Evolutionary conservation across 2,329 filamentous ascomycete species (phyloP).

Genomic region (Fusarium siculi): DNA sequence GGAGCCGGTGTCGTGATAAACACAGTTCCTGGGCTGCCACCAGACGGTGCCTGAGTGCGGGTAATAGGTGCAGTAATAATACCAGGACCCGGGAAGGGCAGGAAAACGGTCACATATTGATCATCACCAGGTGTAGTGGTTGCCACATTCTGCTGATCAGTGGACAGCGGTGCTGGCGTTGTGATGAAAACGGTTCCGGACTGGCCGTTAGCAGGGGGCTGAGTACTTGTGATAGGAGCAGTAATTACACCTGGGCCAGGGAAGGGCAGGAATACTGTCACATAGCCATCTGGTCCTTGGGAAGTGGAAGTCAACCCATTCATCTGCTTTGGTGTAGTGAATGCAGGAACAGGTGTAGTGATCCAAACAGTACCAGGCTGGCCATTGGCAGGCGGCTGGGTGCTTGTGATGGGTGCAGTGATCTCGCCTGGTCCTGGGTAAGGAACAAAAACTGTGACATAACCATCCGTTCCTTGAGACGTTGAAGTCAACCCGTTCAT

Average conservation of each 20-base stretch:
- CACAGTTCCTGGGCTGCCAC: slow-evolving; percentile 23
- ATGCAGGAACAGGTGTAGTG: neutral
- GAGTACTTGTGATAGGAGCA: slow-evolving; percentile 8
- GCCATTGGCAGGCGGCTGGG: neutral
- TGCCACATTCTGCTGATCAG: neutral
- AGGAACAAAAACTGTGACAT: slow-evolving; percentile 17
- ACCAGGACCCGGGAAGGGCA: slow-evolving; percentile 21
- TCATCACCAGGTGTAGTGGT: neutral
- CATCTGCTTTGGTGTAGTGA: neutral
- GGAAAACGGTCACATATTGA: slow-evolving; percentile 19
- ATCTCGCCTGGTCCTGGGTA: slow-evolving; percentile 6
- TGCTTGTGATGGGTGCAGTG: slow-evolving; percentile 13
- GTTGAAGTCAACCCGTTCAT: slow-evolving; percentile 8
- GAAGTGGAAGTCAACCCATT: neutral
- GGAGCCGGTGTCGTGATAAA: slow-evolving; percentile 27
- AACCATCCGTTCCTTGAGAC: neutral
- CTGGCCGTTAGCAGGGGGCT: neutral
- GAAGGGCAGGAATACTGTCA: slow-evolving; percentile 16
- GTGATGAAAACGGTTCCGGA: slow-evolving; percentile 21
- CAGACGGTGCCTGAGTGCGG: slow-evolving; percentile 13
- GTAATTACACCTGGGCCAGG: slow-evolving; percentile 13
- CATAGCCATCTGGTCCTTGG: slow-evolving; percentile 10
- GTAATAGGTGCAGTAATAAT: slow-evolving; percentile 29
- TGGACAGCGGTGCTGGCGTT: slow-evolving; percentile 1
- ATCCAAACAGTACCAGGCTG: slow-evolving; percentile 23